Evolutionary conservation across 2,329 filamentous ascomycete species (phyloP).

Genomic region (Penicillium digitatum): DNA sequence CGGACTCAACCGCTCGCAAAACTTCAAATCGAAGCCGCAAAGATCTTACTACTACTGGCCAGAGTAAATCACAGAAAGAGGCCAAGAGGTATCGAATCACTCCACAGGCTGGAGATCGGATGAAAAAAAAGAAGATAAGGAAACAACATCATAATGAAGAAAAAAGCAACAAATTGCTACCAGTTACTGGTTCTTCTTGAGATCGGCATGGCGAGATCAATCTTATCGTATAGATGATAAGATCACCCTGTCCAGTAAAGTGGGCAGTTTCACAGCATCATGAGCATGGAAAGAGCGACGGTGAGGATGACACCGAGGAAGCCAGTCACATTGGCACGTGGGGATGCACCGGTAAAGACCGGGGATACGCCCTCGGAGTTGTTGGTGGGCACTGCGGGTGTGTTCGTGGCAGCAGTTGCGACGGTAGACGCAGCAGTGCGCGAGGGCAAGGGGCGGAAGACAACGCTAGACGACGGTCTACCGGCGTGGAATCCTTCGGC

Average conservation of each 20-base stretch:
- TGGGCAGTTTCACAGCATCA: constrained; percentile 6
- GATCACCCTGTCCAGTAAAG: constrained; percentile 6
- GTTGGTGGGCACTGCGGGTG: background rate
- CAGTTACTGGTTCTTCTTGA: background rate
- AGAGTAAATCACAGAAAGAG: constrained; percentile 8
- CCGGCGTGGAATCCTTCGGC: constrained; percentile 5
- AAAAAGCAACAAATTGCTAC: background rate
- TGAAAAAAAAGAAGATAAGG: background rate
- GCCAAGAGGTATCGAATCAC: constrained; percentile 8
- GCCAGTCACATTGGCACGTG: background rate
- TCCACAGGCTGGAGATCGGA: background rate
- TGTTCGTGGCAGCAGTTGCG: background rate
- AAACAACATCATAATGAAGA: constrained; percentile 1
- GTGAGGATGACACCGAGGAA: constrained; percentile 11
- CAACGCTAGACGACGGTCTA: constrained; percentile 12
- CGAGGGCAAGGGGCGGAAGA: constrained; percentile 4
- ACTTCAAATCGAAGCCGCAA: background rate
- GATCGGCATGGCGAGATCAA: constrained; percentile 8
- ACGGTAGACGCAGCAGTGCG: constrained; percentile 3
- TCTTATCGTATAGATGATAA: background rate
- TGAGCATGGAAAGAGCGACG: constrained; percentile 11
- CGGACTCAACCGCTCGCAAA: background rate
- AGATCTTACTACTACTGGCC: background rate
- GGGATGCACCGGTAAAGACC: constrained; percentile 14
- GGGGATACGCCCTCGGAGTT: constrained; percentile 11